These are phyloP conservation scores for Aureobasidium sp. DNA, from an alignment of 2,329 filamentous ascomycete genomes.

Conservation along the genomic window DNA sequence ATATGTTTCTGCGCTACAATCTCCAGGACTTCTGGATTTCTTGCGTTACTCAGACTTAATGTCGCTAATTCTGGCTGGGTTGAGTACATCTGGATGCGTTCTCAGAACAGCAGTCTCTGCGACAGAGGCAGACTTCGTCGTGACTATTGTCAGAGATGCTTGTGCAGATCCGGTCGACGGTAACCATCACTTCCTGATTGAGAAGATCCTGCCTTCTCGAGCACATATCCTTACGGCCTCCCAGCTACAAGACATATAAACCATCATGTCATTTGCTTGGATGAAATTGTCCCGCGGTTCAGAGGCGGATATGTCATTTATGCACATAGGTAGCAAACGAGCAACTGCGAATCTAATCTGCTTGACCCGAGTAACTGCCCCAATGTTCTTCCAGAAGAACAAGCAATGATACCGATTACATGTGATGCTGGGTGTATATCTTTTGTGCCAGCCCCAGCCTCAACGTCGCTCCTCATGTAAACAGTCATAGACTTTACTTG, in stretches of 20 bases:
- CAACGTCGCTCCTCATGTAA: no score
- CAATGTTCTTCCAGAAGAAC: no score
- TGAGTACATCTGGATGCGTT: conserved; percentile 10
- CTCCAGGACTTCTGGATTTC: conserved; percentile 22
- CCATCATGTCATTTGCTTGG: no score
- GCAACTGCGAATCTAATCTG: no score
- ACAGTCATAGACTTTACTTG: no score
- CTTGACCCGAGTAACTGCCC: no score
- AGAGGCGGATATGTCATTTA: no score
- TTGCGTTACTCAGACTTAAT: conserved; percentile 21
- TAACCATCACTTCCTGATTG: background rate
- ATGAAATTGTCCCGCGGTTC: background rate
- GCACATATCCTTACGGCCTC: background rate
- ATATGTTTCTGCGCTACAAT: conserved; percentile 25
- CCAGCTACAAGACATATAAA: no score
- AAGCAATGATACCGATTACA: no score
- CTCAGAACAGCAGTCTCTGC: background rate
- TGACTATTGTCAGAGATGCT: background rate
- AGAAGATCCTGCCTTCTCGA: background rate
- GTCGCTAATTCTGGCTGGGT: conserved; percentile 21
- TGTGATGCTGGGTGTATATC: no score
- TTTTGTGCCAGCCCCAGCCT: no score
- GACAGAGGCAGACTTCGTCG: background rate
- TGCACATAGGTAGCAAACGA: no score
- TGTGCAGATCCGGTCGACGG: background rate